phyloP scores from a whole-genome alignment of 371 early-diverging fungal species.

The Apophysomyces sp. region DNA sequence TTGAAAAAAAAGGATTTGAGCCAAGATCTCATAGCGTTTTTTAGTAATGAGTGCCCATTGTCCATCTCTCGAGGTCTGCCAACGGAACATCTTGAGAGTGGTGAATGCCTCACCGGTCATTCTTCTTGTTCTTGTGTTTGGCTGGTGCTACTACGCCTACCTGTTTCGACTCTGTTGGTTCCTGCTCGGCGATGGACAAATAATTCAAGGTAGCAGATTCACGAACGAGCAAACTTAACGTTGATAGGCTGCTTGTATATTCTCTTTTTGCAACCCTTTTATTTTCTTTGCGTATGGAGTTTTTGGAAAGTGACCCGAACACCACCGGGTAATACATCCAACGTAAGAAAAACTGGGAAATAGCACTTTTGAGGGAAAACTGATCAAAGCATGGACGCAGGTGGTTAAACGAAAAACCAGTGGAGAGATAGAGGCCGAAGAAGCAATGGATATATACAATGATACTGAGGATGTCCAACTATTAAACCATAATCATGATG shows the following conservation, averaged over 20 bases:
- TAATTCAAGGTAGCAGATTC: slow-evolving; percentile 29
- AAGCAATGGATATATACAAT: not conserved
- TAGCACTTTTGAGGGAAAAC: not conserved
- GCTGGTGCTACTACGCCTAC: slow-evolving; percentile 43
- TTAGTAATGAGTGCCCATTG: not conserved
- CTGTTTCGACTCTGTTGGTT: slow-evolving; percentile 25
- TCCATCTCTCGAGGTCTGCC: slow-evolving; percentile 6
- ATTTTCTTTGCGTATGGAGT: slow-evolving; percentile 41
- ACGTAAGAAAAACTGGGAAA: slow-evolving; percentile 12
- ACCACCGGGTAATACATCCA: slow-evolving; percentile 38
- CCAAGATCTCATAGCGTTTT: not conserved
- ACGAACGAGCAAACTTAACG: not conserved
- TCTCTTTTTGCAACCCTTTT: slow-evolving; percentile 34
- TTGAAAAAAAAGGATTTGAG: not conserved
- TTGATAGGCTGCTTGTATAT: slow-evolving; percentile 31
- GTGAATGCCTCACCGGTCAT: slow-evolving; percentile 43
- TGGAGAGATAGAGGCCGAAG: slow-evolving; percentile 8
- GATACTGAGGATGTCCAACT: slow-evolving; percentile 17
- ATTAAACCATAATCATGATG: slow-evolving; percentile 1
- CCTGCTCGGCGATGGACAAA: slow-evolving; percentile 27
- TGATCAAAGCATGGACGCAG: not conserved
- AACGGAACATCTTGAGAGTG: slow-evolving; percentile 15
- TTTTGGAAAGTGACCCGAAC: slow-evolving; percentile 38
- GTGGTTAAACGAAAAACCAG: slow-evolving; percentile 4
- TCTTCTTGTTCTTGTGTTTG: slow-evolving; percentile 27